A percentile compares a stretch with the other conserved stretches of the same genome.
Conservation (phyloP, 352 stramenopile species). For the Globisporangium iwayamae region DNA sequence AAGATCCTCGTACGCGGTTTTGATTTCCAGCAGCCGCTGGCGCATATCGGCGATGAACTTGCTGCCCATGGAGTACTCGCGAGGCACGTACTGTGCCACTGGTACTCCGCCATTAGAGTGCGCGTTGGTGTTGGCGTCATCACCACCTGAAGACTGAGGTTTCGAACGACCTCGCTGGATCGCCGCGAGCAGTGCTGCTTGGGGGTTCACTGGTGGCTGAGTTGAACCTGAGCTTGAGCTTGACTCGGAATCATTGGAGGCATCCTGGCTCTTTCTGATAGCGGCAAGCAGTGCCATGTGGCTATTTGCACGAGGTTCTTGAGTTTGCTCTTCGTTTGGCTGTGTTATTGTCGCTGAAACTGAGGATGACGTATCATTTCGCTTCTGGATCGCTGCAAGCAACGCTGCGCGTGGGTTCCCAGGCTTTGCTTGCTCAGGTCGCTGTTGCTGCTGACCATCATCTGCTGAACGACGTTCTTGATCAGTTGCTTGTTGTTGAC, state of each 20-base stretch:
- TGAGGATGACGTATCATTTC: neutral
- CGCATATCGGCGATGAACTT: constrained; percentile 65
- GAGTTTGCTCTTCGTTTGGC: neutral
- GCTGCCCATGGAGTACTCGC: constrained; percentile 43
- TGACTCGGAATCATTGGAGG: neutral
- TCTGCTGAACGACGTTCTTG: too few relatives aligned
- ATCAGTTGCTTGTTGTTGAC: neutral
- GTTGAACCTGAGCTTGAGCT: neutral
- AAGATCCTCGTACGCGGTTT: constrained; percentile 49
- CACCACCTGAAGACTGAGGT: constrained; percentile 2
- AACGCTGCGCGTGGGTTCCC: constrained; percentile 13
- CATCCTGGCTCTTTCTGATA: constrained; percentile 1
- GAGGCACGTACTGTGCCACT: constrained; percentile 28
- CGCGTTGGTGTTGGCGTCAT: neutral
- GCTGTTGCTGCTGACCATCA: neutral
- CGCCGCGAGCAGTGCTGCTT: constrained; percentile 29
- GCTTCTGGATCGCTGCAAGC: constrained; percentile 20
- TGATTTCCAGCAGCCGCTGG: constrained; percentile 43
- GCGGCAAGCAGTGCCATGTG: constrained; percentile 2
- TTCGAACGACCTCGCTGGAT: constrained; percentile 19
- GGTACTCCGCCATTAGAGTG: neutral
- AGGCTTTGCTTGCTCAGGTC: neutral
- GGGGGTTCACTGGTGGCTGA: constrained; percentile 4
- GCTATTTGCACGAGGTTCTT: too few relatives aligned
- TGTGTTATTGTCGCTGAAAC: neutral